phyloP scores from a whole-genome alignment of 495 filamentous ascomycete species.

The Lentithecium fluviatile region DNA sequence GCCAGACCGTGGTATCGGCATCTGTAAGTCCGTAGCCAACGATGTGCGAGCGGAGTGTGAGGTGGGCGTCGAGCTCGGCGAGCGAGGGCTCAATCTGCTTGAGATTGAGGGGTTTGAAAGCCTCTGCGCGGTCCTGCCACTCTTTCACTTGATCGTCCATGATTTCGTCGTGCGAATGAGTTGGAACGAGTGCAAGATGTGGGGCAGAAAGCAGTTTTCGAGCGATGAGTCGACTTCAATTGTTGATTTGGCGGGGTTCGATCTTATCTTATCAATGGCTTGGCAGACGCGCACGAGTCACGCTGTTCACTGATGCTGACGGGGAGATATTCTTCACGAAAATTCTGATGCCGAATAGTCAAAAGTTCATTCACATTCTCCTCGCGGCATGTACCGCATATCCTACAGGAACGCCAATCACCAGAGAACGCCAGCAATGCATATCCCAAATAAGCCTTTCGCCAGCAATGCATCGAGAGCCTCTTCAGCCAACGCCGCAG shows the following conservation, averaged over 20 bases:
- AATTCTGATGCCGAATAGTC: no score
- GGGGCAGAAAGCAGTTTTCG: not conserved
- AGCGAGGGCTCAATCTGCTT: conserved; percentile 75
- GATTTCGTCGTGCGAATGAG: not conserved
- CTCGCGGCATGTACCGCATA: no score
- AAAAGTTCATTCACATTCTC: no score
- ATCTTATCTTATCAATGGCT: conserved; percentile 1
- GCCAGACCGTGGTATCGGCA: conserved; percentile 80
- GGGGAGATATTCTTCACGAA: no score
- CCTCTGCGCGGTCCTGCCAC: conserved; percentile 55
- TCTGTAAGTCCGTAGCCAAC: conserved; percentile 77
- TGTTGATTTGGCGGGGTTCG: not conserved
- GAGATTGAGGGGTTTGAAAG: conserved; percentile 65
- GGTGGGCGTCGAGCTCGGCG: conserved; percentile 76
- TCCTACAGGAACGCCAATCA: no score
- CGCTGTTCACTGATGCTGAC: no score
- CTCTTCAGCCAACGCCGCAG: conserved; percentile 4
- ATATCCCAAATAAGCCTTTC: not conserved
- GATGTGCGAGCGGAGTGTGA: conserved; percentile 81
- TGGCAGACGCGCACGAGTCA: not conserved
- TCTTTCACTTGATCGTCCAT: conserved; percentile 45
- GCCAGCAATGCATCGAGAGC: not conserved
- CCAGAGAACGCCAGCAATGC: not conserved
- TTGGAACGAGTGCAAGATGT: not conserved
- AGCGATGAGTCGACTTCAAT: not conserved